These are phyloP conservation scores for Rhododendron vialii DNA, from an alignment of 148 eudicot species.

Conservation along the genomic window DNA sequence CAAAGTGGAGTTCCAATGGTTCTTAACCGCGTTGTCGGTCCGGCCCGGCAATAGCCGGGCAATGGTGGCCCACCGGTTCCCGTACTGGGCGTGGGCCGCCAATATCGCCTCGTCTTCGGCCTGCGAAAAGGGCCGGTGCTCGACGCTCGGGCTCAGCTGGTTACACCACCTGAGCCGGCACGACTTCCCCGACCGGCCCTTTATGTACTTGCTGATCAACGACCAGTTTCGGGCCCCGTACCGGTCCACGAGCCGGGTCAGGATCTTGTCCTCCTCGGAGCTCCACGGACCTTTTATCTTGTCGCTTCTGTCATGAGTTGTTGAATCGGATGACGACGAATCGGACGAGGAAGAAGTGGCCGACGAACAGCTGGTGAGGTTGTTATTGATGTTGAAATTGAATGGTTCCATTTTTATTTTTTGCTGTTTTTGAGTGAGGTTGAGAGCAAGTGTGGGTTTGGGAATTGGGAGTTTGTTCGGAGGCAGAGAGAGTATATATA, in stretches of 20 bases:
- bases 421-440: neutral
- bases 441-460: neutral
- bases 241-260: constrained; percentile 47
- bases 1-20: constrained; percentile 63
- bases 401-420: neutral
- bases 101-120: constrained; percentile 43
- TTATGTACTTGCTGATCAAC: constrained; percentile 42
- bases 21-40: constrained; percentile 60
- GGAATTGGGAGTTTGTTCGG: neutral
- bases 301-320: constrained; percentile 11
- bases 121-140: constrained; percentile 46
- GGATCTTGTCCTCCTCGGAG: constrained; percentile 54
- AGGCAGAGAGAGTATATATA: neutral
- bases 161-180: constrained; percentile 62
- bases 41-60: constrained; percentile 51
- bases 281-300: constrained; percentile 64
- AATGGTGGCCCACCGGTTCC: constrained; percentile 63
- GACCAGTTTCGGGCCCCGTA: constrained; percentile 56
- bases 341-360: constrained; percentile 26
- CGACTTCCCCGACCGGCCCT: constrained; percentile 56
- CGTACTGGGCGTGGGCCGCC: constrained; percentile 39
- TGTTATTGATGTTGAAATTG: neutral
- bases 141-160: constrained; percentile 49
- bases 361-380: constrained; percentile 10
- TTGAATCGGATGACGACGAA: constrained; percentile 18